Conservation (phyloP, 2,329 filamentous ascomycete species). For the Nemania diffusa region DNA sequence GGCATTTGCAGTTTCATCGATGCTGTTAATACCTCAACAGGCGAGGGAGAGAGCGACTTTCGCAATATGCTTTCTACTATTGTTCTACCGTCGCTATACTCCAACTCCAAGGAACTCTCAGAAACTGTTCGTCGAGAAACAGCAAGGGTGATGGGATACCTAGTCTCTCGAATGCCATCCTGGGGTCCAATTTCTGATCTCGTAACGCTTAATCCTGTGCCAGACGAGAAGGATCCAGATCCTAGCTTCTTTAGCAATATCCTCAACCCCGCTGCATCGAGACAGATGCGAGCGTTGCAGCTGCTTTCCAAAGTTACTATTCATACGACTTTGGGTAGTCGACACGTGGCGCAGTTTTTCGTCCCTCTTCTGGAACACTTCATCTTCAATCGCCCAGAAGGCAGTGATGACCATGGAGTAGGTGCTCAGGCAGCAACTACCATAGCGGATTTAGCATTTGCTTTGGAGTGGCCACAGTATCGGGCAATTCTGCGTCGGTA, state of each 20-base stretch:
- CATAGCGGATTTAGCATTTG: constrained; percentile 77
- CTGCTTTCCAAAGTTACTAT: constrained; percentile 76
- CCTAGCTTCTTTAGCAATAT: constrained; percentile 92
- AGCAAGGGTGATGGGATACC: constrained; percentile 79
- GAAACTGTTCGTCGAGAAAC: constrained; percentile 88
- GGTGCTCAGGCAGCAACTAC: constrained; percentile 87
- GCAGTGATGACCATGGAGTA: constrained; percentile 82
- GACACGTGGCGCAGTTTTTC: constrained; percentile 86
- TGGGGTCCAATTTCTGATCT: constrained; percentile 81
- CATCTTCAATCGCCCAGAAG: constrained; percentile 81
- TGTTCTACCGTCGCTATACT: constrained; percentile 79
- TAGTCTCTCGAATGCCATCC: constrained; percentile 75
- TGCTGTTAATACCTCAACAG: constrained; percentile 60
- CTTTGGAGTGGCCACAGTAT: constrained; percentile 91
- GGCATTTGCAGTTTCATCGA: constrained; percentile 82
- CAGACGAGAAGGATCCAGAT: constrained; percentile 71
- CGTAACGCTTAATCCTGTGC: constrained; percentile 69
- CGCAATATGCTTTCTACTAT: constrained; percentile 69
- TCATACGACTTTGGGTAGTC: constrained; percentile 73
- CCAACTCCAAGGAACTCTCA: constrained; percentile 79
- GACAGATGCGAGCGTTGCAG: constrained; percentile 84
- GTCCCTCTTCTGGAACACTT: constrained; percentile 95
- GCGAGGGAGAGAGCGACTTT: constrained; percentile 59
- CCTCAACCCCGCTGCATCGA: constrained; percentile 86
- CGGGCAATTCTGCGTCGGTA: constrained; percentile 85